Base-by-base conservation (phyloP, 352 stramenopile species). In the Phytopythium montanum region DNA sequence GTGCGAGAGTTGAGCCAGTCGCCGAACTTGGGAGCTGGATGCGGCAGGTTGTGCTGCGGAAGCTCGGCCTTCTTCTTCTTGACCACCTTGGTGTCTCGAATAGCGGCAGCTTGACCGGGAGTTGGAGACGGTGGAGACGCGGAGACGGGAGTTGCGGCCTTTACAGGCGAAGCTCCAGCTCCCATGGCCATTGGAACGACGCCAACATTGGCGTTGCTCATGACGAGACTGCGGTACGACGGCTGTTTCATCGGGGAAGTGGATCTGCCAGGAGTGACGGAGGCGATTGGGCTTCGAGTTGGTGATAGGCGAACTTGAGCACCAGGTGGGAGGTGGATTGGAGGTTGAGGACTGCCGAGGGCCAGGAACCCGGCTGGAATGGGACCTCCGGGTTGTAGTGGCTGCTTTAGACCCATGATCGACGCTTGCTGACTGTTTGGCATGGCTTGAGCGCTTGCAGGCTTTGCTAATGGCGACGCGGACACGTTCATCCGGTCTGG, bases 1-100 rank as follows among this genome's bases (percentile, higher is more conserved):
- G 79, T 92, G 29, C 84, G 73, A 7, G 81, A 91, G 52, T 91
- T 91, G 44, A 93, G 78, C 84, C 84, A 93, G 52, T 93, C 84
- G 16, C 84, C 84, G 50, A 90, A 93, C 36, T 91, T 93, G 0
- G 84, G 84, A 7, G 70, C 69, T n/a, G 84, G 84, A 23, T 93
- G 84, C 9, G 84, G 84, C 46, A 93, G 51, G 50, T 90, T 91
- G 54, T 75, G 69, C 28, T 87, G 79, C n/a, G 84, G 84, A 2
- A 93, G 66, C 56, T 90, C 77, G 0, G 81, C 84, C 57, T 75
- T 82, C 58, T 93, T 91, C 70, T 91, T 93, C 58, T 93, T 93
- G 0, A 93, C 84, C 4, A 93, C 62, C 45, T 81, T 93, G 0
- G 81, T 91, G 54, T 93, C 84, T 12, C 81, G 84, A 57, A 93